These are phyloP conservation scores for Arthroderma sp. DNA, from an alignment of 2,329 filamentous ascomycete species.

Conservation along the genomic window DNA sequence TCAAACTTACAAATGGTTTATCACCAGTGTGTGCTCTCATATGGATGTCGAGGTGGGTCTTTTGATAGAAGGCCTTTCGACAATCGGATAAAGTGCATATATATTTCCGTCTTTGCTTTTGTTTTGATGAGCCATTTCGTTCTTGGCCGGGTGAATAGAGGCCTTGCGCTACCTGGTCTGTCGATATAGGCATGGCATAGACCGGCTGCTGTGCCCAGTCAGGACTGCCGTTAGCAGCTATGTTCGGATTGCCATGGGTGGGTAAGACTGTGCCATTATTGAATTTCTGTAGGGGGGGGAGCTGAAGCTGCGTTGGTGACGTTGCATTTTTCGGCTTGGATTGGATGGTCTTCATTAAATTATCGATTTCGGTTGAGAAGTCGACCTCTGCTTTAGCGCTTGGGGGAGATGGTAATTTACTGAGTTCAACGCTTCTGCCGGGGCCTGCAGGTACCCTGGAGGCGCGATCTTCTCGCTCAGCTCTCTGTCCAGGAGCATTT, in stretches of 20 bases:
- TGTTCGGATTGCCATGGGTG: not conserved
- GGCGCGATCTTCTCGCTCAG: conserved; percentile 7
- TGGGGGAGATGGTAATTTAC: conserved; percentile 2
- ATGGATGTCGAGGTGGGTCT: conserved; percentile 87
- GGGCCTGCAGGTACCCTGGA: conserved; percentile 3
- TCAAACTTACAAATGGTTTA: conserved; percentile 66
- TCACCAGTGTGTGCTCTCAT: conserved; percentile 75
- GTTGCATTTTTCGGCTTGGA: conserved; percentile 36
- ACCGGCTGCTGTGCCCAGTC: conserved; percentile 9
- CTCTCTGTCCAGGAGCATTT: conserved; percentile 9
- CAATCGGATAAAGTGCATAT: conserved; percentile 62
- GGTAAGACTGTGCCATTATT: conserved; percentile 11
- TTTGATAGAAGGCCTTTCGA: conserved; percentile 73
- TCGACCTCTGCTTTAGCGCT: conserved; percentile 30
- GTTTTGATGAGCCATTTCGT: conserved; percentile 22
- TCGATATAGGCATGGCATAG: conserved; percentile 10
- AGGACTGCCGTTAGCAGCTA: conserved; percentile 4
- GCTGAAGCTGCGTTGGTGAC: conserved; percentile 15
- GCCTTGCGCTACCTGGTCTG: conserved; percentile 8
- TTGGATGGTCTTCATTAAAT: conserved; percentile 80
- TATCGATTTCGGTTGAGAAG: conserved; percentile 74
- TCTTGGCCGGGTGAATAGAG: conserved; percentile 15
- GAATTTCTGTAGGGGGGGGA: conserved; percentile 24
- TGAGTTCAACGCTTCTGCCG: conserved; percentile 3
- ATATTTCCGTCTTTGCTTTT: conserved; percentile 48